Conservation (phyloP, 441 rosid genomes). For the Jatropha multifida region DNA sequence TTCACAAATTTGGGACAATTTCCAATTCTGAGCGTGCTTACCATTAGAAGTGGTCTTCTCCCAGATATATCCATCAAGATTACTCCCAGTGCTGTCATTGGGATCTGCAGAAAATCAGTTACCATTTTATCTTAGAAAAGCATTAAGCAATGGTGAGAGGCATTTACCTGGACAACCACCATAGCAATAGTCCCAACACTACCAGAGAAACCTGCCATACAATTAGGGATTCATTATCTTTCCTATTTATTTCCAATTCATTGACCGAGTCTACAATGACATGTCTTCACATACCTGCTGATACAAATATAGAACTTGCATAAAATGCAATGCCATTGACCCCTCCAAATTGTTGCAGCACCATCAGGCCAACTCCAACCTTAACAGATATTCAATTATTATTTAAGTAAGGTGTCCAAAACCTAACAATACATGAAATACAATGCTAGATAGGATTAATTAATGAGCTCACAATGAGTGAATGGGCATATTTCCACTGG, state of each 20-base stretch:
- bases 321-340: slow-evolving; percentile 75
- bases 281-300: slow-evolving; percentile 52
- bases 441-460: slow-evolving; percentile 8
- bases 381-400: slow-evolving; percentile 14
- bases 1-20: neutral
- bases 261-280: neutral
- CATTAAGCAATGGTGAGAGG: slow-evolving; percentile 6
- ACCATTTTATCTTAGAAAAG: neutral
- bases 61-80: slow-evolving; percentile 73
- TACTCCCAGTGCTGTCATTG: slow-evolving; percentile 64
- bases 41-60: slow-evolving; percentile 68
- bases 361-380: slow-evolving; percentile 83
- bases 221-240: slow-evolving; percentile 9
- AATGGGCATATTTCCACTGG: slow-evolving; percentile 53
- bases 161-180: slow-evolving; percentile 65
- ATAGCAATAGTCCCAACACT: slow-evolving; percentile 61
- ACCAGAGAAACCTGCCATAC: slow-evolving; percentile 56
- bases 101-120: slow-evolving; percentile 52
- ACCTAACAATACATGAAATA: neutral
- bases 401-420: neutral
- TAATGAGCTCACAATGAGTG: slow-evolving; percentile 51
- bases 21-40: slow-evolving; percentile 22
- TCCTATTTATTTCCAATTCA: neutral
- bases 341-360: slow-evolving; percentile 77
- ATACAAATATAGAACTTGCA: slow-evolving; percentile 64